Conservation (phyloP, 345 rosid genomes). For the Psidium guajava region DNA sequence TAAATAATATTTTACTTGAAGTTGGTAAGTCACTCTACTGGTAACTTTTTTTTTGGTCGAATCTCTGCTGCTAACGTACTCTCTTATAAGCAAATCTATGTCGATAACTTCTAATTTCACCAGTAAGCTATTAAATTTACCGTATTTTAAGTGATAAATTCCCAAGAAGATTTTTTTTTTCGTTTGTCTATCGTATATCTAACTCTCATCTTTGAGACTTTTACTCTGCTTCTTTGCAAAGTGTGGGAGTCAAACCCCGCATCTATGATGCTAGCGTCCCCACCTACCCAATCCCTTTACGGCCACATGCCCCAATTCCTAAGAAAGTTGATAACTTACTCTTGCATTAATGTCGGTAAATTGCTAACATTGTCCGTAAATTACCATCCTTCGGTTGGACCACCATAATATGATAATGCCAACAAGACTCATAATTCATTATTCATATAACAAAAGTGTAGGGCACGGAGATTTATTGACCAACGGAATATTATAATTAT, state of each 20-base stretch:
- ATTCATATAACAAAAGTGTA: background rate
- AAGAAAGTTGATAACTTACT: background rate
- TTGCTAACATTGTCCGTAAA: background rate
- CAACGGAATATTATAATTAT: too few species aligned
- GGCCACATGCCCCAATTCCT: background rate
- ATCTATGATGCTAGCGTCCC: too few species aligned
- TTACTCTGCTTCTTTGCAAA: too few species aligned
- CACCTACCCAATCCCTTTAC: too few species aligned
- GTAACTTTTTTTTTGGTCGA: background rate
- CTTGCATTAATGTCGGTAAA: background rate
- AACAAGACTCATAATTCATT: background rate
- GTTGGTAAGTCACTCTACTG: background rate
- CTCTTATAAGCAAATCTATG: background rate
- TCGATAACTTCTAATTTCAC: background rate
- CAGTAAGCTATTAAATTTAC: background rate
- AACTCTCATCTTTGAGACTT: too few species aligned
- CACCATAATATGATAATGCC: background rate
- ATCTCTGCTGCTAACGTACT: background rate
- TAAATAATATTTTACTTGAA: background rate
- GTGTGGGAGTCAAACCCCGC: too few species aligned
- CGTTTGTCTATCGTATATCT: too few species aligned
- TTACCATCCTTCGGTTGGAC: background rate
- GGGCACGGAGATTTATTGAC: background rate
- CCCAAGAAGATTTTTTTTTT: background rate
- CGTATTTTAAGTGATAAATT: background rate